Evolutionary conservation across 768 basidiomycete genomes (phyloP).

Genomic region (Mycena belliarum): DNA sequence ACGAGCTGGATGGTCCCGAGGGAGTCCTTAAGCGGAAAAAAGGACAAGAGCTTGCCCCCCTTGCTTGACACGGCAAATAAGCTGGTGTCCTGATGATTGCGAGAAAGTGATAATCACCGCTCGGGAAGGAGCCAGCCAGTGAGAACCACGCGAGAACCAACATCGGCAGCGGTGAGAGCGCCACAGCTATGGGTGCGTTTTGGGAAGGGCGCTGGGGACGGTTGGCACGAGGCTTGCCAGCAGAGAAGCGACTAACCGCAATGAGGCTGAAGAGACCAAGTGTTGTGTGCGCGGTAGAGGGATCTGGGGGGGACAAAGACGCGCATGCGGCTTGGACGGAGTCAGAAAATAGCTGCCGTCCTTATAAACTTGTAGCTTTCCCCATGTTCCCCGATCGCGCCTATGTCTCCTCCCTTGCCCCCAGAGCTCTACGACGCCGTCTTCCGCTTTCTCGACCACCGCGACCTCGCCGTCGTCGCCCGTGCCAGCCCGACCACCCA

Average conservation of each 20-base stretch:
- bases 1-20: conserved; percentile 80
- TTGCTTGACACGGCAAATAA: conserved; percentile 55
- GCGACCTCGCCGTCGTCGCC: conserved; percentile 53
- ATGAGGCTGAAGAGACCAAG: conserved; percentile 16
- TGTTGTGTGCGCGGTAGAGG: neutral
- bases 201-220: conserved; percentile 55
- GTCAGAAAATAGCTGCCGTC: neutral
- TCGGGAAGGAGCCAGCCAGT: conserved; percentile 83
- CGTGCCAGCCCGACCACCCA: conserved; percentile 41
- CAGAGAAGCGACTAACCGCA: conserved; percentile 14
- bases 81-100: conserved; percentile 34
- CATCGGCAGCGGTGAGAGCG: conserved; percentile 51
- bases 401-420: conserved; percentile 51
- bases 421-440: conserved; percentile 63
- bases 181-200: conserved; percentile 65
- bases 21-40: conserved; percentile 84
- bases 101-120: conserved; percentile 56
- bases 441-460: conserved; percentile 28
- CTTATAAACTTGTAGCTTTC: too few relatives aligned
- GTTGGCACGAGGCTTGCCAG: conserved; percentile 13
- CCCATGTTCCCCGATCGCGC: conserved; percentile 13
- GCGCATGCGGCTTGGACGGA: conserved; percentile 14
- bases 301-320: conserved; percentile 2
- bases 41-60: conserved; percentile 66
- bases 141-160: conserved; percentile 63